These are phyloP conservation scores for Murraya koenigii DNA, from an alignment of 345 rosid genomes.

Conservation along the genomic window DNA sequence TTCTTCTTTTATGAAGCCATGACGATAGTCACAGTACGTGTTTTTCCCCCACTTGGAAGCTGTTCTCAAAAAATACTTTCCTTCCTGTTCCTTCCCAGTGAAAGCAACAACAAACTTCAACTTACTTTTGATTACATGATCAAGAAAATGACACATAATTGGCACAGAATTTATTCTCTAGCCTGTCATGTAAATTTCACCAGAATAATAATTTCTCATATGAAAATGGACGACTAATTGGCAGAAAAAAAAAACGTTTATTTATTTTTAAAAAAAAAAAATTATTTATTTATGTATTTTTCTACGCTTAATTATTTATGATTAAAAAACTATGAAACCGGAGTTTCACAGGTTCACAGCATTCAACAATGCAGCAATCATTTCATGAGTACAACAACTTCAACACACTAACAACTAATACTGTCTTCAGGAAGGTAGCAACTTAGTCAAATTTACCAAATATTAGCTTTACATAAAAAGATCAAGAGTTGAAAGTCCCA, in stretches of 20 bases:
- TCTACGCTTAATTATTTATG: too few species aligned
- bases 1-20: conserved; percentile 18
- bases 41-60: conserved; percentile 20
- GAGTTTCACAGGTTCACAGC: too few species aligned
- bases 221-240: background rate
- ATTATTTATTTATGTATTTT: too few species aligned
- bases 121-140: conserved; percentile 12
- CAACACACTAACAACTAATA: too few species aligned
- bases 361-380: too few species aligned
- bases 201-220: background rate
- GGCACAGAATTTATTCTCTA: conserved; percentile 14
- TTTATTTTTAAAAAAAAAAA: too few species aligned
- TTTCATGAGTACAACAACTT: too few species aligned
- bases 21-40: background rate
- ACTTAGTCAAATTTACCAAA: background rate
- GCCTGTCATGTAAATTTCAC: background rate
- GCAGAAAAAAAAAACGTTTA: too few species aligned
- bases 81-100: too few species aligned
- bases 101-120: background rate
- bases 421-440: background rate
- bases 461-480: background rate
- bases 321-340: too few species aligned
- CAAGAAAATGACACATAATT: conserved; percentile 17
- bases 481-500: too few species aligned
- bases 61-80: conserved; percentile 1